A percentile compares a stretch with the other conserved stretches of the same genome.
phyloP scores from a whole-genome alignment of 257 asterid genomes.

The Capsicum pubescens region DNA sequence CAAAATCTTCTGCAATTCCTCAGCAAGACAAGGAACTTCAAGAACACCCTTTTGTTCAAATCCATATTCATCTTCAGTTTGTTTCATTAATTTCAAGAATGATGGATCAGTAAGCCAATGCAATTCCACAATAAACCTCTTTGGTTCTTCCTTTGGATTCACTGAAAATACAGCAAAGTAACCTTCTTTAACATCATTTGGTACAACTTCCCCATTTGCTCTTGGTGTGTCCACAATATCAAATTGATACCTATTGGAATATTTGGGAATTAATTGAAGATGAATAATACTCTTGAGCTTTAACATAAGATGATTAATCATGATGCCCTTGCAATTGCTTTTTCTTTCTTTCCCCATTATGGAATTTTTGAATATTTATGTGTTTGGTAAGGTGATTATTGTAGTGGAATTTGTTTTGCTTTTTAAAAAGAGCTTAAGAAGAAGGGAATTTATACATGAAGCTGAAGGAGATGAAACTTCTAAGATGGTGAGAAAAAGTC shows the following conservation, averaged over 20 bases:
- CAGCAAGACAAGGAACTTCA: conserved; percentile 40
- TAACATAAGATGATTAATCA: conserved; percentile 23
- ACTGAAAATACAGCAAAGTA: conserved; percentile 23
- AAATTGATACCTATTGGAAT: background rate
- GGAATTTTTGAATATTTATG: background rate
- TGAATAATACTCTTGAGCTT: conserved; percentile 30
- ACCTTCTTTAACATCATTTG: conserved; percentile 31
- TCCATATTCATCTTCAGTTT: conserved; percentile 45
- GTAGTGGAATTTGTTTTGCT: background rate
- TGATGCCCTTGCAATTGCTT: background rate
- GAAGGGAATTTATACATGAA: background rate
- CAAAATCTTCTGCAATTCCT: conserved; percentile 39
- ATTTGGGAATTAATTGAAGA: conserved; percentile 1
- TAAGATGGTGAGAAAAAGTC: background rate
- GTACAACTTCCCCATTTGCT: background rate
- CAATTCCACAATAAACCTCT: conserved; percentile 41
- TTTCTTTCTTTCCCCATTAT: background rate
- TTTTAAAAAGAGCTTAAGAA: background rate
- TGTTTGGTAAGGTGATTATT: background rate
- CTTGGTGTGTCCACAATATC: conserved; percentile 3
- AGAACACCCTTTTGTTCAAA: conserved; percentile 40
- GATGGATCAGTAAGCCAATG: conserved; percentile 34
- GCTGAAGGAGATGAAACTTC: conserved; percentile 1
- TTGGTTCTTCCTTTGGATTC: conserved; percentile 26
- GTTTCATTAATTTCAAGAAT: conserved; percentile 38